Evolutionary conservation across 192 early-diverging fungal genomes (phyloP).

Genomic region (Coemansia sp.): DNA sequence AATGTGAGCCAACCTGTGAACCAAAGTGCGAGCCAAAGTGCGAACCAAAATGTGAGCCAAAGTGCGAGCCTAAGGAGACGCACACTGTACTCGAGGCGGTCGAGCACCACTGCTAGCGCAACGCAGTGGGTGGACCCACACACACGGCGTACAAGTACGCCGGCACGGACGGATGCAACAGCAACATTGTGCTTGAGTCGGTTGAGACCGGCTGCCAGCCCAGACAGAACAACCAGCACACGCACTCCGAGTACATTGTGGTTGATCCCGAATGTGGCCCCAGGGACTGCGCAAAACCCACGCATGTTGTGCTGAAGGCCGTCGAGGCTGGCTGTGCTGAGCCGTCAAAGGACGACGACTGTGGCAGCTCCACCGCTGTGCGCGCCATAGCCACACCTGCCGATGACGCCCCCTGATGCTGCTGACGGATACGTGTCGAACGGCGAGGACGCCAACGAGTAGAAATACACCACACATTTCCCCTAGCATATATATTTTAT

Average conservation of each 20-base stretch:
- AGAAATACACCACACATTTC: too few relatives aligned
- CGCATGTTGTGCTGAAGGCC: conserved; percentile 10
- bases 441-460: too few relatives aligned
- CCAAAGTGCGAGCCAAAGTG: conserved; percentile 5
- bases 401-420: background rate
- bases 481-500: too few relatives aligned
- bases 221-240: background rate
- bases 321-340: conserved; percentile 10
- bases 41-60: conserved; percentile 1
- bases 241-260: conserved; percentile 2
- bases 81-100: conserved; percentile 33
- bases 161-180: conserved; percentile 11
- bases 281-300: background rate
- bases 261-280: background rate
- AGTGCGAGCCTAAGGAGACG: conserved; percentile 8
- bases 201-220: background rate
- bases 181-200: conserved; percentile 17
- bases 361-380: background rate
- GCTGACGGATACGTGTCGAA: background rate
- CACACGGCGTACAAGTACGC: conserved; percentile 14
- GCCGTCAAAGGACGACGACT: background rate
- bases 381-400: background rate
- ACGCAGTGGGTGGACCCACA: background rate
- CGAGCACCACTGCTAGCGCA: conserved; percentile 7
- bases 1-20: background rate